These are phyloP conservation scores for Geranium brycei DNA, from an alignment of 345 rosid species.

Conservation along the genomic window DNA sequence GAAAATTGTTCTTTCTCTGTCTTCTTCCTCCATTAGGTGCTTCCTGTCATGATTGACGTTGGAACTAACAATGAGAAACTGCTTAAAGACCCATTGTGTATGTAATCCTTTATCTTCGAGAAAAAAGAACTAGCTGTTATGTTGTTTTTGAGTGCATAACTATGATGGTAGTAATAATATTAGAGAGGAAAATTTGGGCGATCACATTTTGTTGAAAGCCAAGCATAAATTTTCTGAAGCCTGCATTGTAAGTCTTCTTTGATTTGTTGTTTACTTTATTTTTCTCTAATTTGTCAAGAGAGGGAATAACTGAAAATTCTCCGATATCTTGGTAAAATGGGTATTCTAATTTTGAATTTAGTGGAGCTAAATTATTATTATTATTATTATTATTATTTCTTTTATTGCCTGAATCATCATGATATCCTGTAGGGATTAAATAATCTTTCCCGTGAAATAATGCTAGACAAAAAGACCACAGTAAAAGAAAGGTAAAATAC, in stretches of 20 bases:
- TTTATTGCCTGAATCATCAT: not conserved
- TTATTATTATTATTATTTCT: too few species aligned
- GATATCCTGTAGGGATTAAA: not conserved
- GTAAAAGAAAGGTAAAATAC: not conserved
- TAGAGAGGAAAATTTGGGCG: not conserved
- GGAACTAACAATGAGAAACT: conserved; percentile 95
- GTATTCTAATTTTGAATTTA: too few species aligned
- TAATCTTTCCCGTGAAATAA: not conserved
- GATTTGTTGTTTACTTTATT: not conserved
- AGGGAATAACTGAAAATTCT: not conserved
- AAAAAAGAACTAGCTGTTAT: not conserved
- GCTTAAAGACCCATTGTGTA: conserved; percentile 73
- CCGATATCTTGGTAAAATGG: too few species aligned
- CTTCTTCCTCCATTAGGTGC: conserved; percentile 43
- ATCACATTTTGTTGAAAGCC: not conserved
- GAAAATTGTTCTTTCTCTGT: not conserved
- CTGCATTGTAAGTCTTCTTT: not conserved
- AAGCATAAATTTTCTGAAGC: not conserved
- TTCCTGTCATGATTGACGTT: conserved; percentile 98
- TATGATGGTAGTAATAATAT: not conserved
- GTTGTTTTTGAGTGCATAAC: not conserved
- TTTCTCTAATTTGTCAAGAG: not conserved
- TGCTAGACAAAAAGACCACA: not conserved
- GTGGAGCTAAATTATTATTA: too few species aligned
- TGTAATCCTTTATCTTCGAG: conserved; percentile 20